Base-by-base conservation (phyloP, 805 yeast genomes). In the Groenewaldozyma salmanticensis region DNA sequence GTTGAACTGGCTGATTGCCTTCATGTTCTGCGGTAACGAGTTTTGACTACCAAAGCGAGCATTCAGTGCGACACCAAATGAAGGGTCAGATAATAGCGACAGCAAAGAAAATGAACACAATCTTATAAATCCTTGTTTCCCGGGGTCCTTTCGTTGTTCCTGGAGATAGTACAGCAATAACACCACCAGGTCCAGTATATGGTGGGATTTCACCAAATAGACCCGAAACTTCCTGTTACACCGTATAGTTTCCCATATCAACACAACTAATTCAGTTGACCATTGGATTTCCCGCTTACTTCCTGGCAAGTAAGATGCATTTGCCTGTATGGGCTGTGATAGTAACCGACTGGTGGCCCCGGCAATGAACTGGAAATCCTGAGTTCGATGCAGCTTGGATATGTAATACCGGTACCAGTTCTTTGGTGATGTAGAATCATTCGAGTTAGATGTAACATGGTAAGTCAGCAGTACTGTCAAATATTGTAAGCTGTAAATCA, bases 241-340 rank as follows among this genome's bases (percentile, higher is more conserved):
- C 54, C 84, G 90, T 27, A 75, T 61, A 33, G 86, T 61, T 52
- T 83, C 94, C 83, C 94, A 84, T 13, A 82, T 49, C 5, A 88
- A 55, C 55, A 81, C 68, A 4, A 75, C 59, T n/a, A 73, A 54
- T 52, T 81, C 88, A 3, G 68, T 61, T 2, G 76, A 57, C 79
- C 87, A 54, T 9, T 48, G 54, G 13, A 50, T 43, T 31, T 50
- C 52, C 19, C 40, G 38, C 24, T 47, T 50, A 29, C 54, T 51
- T 2, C 59, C 61, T 3, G 60, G 58, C 11, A 58, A 43, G 42
- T 53, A 57, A 5, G 57, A 44, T 32, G 54, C 34, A 29, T 45
- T 40, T 67, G 16, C 68, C 52, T 3, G 72, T 59, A 43, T 67
- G 38, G 47, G 60, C 46, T 35, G 74, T 62, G 44, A 67, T 35